These are phyloP conservation scores for Lophiostoma macrostomum DNA, from an alignment of 495 filamentous ascomycete genomes.

Conservation along the genomic window DNA sequence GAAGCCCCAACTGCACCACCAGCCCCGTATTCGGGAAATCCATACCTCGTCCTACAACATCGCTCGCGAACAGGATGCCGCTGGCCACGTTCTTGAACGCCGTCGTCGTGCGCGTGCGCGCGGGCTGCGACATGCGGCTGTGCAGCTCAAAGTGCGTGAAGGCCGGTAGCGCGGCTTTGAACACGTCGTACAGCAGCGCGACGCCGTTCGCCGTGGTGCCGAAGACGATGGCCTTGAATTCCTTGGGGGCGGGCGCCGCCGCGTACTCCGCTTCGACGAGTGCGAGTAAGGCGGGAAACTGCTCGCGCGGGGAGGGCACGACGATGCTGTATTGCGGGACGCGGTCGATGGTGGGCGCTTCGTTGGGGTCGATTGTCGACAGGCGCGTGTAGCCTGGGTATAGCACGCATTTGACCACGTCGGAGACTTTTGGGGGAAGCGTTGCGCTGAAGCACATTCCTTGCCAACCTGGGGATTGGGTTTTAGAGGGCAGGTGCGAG, in stretches of 20 bases:
- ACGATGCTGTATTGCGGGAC: constrained; percentile 60
- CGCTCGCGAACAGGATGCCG: constrained; percentile 63
- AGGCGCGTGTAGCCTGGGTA: constrained; percentile 55
- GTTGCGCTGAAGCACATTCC: constrained; percentile 73
- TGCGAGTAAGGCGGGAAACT: constrained; percentile 49
- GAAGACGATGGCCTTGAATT: constrained; percentile 67
- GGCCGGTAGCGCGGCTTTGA: constrained; percentile 43
- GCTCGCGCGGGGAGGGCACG: constrained; percentile 50
- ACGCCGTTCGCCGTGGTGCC: constrained; percentile 63
- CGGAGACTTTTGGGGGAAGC: constrained; percentile 59
- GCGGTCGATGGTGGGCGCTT: constrained; percentile 58
- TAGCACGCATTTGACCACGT: constrained; percentile 58
- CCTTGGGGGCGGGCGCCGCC: constrained; percentile 36
- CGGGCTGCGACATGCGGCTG: constrained; percentile 56
- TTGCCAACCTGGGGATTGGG: constrained; percentile 55
- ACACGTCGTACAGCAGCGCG: constrained; percentile 53
- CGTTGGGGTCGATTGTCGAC: constrained; percentile 60
- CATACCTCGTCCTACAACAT: constrained; percentile 72
- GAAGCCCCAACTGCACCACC: constrained; percentile 66
- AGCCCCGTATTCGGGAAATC: constrained; percentile 72
- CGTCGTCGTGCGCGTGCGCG: constrained; percentile 56
- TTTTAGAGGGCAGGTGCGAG: constrained; percentile 55
- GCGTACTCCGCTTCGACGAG: constrained; percentile 33
- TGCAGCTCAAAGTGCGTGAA: constrained; percentile 58
- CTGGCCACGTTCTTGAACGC: constrained; percentile 56